phyloP scores from a whole-genome alignment of 139 green algal species.

The Chlamydomonas incerta region DNA sequence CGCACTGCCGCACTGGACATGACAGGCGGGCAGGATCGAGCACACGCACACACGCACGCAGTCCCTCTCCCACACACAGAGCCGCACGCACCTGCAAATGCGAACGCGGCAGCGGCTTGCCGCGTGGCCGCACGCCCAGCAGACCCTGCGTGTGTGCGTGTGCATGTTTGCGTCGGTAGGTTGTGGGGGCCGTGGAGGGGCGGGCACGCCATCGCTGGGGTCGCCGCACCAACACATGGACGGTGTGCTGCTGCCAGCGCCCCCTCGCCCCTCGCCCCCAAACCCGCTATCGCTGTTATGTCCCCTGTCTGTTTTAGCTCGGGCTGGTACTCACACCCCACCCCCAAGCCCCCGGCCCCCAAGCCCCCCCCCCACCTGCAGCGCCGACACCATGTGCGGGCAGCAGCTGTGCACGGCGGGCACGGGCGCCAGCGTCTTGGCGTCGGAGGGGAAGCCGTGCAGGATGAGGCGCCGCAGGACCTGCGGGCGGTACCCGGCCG shows the following conservation, averaged over 20 bases:
- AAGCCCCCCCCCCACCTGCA: neutral
- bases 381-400: conserved; percentile 35
- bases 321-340: neutral
- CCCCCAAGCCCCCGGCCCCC: neutral
- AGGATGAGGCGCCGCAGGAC: conserved; percentile 86
- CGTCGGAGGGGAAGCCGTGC: conserved; percentile 83
- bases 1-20: too few species aligned
- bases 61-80: too few species aligned
- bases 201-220: too few species aligned
- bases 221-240: too few species aligned
- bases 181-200: too few species aligned
- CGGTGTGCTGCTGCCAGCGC: too few species aligned
- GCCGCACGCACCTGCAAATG: neutral
- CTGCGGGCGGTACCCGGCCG: too few species aligned
- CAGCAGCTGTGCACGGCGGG: conserved; percentile 46
- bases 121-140: neutral
- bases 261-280: too few species aligned
- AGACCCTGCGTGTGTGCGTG: neutral
- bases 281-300: too few species aligned
- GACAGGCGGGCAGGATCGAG: too few species aligned
- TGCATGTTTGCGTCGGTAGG: neutral
- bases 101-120: neutral
- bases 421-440: conserved; percentile 71
- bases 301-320: neutral
- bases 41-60: neutral